These are phyloP conservation scores for Heritiera fomes DNA, from an alignment of 345 rosid species.

Conservation along the genomic window DNA sequence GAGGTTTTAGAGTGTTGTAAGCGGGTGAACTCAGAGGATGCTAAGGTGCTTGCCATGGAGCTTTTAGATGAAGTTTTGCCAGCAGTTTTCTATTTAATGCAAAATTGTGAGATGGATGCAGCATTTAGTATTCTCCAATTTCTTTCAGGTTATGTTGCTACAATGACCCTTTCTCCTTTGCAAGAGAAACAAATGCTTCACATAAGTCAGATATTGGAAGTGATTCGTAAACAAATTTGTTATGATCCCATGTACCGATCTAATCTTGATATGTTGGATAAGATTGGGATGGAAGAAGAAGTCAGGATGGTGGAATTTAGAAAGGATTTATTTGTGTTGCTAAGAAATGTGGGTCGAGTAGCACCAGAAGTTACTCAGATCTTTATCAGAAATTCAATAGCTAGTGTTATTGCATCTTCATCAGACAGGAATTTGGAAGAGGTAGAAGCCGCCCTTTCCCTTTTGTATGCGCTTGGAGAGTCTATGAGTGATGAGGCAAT, in stretches of 20 bases:
- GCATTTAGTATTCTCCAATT: constrained; percentile 70
- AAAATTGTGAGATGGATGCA: constrained; percentile 69
- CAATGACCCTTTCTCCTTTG: constrained; percentile 68
- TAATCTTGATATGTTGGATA: constrained; percentile 74
- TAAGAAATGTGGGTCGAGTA: constrained; percentile 76
- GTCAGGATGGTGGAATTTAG: constrained; percentile 80
- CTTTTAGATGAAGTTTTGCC: constrained; percentile 89
- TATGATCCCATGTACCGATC: constrained; percentile 71
- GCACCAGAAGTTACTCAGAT: constrained; percentile 79
- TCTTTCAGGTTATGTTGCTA: constrained; percentile 73
- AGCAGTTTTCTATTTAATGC: constrained; percentile 70
- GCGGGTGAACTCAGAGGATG: constrained; percentile 60
- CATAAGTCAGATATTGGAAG: constrained; percentile 75
- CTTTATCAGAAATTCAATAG: constrained; percentile 77
- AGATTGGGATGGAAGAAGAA: constrained; percentile 89
- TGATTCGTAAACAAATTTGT: constrained; percentile 66
- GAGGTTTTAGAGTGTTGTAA: constrained; percentile 87
- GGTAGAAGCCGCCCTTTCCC: constrained; percentile 95
- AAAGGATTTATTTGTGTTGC: constrained; percentile 79
- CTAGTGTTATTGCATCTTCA: constrained; percentile 56
- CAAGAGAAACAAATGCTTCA: constrained; percentile 73
- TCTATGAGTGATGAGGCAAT: constrained; percentile 71
- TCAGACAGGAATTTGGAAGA: constrained; percentile 78
- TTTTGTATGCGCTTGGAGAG: constrained; percentile 87
- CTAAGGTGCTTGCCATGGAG: constrained; percentile 52